These are phyloP conservation scores for Globisporangium irregulare DNA, from an alignment of 352 stramenopile species.

Conservation along the genomic window DNA sequence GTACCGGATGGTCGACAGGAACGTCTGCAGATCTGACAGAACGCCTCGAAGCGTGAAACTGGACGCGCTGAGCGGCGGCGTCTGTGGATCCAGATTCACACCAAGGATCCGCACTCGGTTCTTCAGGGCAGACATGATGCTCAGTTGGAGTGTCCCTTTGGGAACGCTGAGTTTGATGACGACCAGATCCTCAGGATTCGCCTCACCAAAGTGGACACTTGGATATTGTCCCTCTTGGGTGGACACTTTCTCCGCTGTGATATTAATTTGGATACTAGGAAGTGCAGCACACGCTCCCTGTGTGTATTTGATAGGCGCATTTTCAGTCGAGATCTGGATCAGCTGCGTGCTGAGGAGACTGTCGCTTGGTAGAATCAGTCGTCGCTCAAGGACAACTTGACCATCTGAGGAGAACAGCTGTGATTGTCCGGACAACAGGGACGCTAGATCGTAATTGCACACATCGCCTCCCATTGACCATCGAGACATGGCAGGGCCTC, in stretches of 20 bases:
- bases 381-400: slow-evolving; percentile 1
- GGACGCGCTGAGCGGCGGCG: neutral
- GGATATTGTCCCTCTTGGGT: neutral
- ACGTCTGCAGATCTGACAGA: slow-evolving; percentile 21
- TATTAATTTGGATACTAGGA: neutral
- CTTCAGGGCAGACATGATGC: slow-evolving; percentile 1
- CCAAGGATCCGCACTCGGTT: slow-evolving; percentile 10
- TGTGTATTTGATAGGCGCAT: neutral
- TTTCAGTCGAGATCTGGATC: slow-evolving; percentile 1
- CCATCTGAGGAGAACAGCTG: neutral
- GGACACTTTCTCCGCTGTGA: neutral
- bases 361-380: neutral
- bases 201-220: neutral
- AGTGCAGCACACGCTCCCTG: slow-evolving; percentile 1
- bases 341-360: neutral
- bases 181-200: neutral
- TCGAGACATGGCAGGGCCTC: neutral
- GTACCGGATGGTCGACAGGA: slow-evolving; percentile 22
- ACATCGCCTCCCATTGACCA: neutral
- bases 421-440: neutral
- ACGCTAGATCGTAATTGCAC: neutral
- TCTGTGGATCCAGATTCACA: neutral
- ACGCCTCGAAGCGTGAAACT: slow-evolving; percentile 19
- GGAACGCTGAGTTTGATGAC: neutral
- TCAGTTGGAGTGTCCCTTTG: slow-evolving; percentile 9